A percentile compares a stretch with the other conserved stretches of the same genome.
Evolutionary conservation across 768 basidiomycete species (phyloP).

Genomic region (Chlorophyllum brunneum): DNA sequence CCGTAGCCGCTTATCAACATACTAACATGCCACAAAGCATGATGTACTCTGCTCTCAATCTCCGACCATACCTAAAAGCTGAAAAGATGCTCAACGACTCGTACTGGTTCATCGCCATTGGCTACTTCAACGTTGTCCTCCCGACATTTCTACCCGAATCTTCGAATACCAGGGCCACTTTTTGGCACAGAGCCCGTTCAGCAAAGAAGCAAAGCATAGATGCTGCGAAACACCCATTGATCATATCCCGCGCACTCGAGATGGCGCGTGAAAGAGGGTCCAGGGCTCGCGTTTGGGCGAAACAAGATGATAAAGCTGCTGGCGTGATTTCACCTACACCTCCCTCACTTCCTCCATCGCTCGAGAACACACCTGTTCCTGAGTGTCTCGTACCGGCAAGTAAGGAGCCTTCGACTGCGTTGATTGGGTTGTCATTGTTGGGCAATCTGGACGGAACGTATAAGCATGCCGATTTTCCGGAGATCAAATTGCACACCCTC

Average conservation of each 20-base stretch:
- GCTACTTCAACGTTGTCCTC: conserved; percentile 79
- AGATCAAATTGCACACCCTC: conserved; percentile 61
- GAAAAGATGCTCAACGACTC: conserved; percentile 48
- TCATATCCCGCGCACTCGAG: conserved; percentile 54
- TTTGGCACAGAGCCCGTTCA: conserved; percentile 72
- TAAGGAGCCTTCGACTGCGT: conserved; percentile 52
- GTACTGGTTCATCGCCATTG: conserved; percentile 80
- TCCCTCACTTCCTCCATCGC: conserved; percentile 14
- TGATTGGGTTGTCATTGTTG: conserved; percentile 79
- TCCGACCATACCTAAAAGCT: conserved; percentile 55
- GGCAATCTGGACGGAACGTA: conserved; percentile 84
- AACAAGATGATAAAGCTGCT: conserved; percentile 60
- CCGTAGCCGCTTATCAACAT: not conserved
- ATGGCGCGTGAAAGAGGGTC: conserved; percentile 64
- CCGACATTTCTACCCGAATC: conserved; percentile 63
- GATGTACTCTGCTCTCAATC: conserved; percentile 85
- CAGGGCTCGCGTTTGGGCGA: conserved; percentile 64
- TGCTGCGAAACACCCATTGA: conserved; percentile 62
- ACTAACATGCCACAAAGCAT: conserved; percentile 37
- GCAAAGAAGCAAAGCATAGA: conserved; percentile 66
- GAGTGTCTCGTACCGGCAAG: conserved; percentile 5
- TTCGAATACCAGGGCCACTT: conserved; percentile 36
- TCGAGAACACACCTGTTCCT: conserved; percentile 19
- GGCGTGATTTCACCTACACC: conserved; percentile 36
- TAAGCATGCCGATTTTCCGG: conserved; percentile 58